Evolutionary conservation across 2,329 filamentous ascomycete genomes (phyloP), one percentile per base, ranked within the genome.

Genomic region (Diaporthe ilicicola): DNA sequence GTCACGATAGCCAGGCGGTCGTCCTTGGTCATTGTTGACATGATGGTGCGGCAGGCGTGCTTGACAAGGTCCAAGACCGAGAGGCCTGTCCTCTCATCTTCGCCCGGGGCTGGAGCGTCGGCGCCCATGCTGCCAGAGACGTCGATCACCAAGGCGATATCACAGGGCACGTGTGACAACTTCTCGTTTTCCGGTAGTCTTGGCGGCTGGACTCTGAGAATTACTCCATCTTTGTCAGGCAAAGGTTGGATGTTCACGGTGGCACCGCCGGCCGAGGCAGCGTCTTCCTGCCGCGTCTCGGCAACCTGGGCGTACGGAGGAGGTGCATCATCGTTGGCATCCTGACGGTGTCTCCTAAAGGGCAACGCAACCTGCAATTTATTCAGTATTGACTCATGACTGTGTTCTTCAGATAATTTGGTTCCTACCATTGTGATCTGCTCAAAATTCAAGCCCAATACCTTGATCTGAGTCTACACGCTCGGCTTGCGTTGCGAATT

Each of bases 121-220:
- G 71, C 66, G 1, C 71, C 64, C 89, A 91, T 91, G 78, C 88
- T 90, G 0, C 81, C 83, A 0, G 89, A 91, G 17, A 90, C 82
- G 75, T 91, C 89, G 67, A 91, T 89, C 19, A 88, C 88, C 3
- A 91, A 82, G 2, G 90, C 88, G 39, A 91, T 86, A 72, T 91
- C 89, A 76, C 87, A 89, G 2, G 88, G 85, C 0, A 86, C 81
- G 75, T 87, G 86, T 8, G 75, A 69, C 0, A 80, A 72, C 0
- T 73, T 50, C 1, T 59, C 27, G 2, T 74, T 22, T 0, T 50
- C 34, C 1, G 85, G 84, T 8, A 76, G 67, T 3, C 51, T 77
- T 0, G 86, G 87, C 0, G 86, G 84, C 5, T 82, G 77, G 13
- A 89, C 77, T 56, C 82, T 85, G 73, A 88, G 76, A 4, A 89